phyloP scores from a whole-genome alignment of 345 rosid genomes.

The Syzygium aqueum region DNA sequence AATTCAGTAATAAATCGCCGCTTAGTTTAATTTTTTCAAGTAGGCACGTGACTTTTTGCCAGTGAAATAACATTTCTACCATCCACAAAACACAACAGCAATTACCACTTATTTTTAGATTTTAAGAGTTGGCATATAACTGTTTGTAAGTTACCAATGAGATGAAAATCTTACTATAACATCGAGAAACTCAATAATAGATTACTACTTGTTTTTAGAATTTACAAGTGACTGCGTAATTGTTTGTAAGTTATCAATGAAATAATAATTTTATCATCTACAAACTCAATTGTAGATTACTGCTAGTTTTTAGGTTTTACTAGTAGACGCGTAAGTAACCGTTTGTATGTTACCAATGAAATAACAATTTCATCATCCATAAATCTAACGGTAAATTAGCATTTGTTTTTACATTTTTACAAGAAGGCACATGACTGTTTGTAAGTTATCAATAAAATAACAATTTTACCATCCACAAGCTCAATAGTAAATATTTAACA shows the following conservation, averaged over 20 bases:
- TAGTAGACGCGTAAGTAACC: background rate
- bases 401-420: background rate
- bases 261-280: background rate
- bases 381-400: background rate
- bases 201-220: too few relatives aligned
- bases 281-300: background rate
- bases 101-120: too few relatives aligned
- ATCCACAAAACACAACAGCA: too few relatives aligned
- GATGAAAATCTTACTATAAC: background rate
- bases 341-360: accelerated
- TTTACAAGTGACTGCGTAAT: accelerated
- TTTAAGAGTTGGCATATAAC: too few relatives aligned
- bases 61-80: too few relatives aligned
- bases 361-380: background rate
- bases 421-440: background rate
- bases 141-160: background rate
- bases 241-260: background rate
- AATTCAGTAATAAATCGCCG: too few relatives aligned
- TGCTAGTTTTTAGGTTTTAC: background rate
- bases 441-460: background rate
- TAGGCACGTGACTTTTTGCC: too few relatives aligned
- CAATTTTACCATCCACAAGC: background rate
- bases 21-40: too few relatives aligned
- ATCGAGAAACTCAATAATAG: background rate
- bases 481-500: background rate